phyloP scores from a whole-genome alignment of 257 asterid genomes.

The Przewalskia tangutica region DNA sequence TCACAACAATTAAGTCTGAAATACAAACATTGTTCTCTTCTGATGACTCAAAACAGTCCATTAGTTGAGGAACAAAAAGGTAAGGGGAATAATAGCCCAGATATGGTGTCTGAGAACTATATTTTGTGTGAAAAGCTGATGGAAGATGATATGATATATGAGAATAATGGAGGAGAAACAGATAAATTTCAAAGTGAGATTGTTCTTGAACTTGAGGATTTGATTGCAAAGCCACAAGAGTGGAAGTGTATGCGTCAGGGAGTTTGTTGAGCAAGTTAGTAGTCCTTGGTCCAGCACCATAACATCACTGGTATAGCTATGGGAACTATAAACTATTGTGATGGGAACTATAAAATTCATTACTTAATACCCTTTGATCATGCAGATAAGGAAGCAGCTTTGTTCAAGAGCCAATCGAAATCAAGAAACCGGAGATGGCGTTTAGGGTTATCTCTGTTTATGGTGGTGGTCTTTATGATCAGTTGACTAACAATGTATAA shows the following conservation, averaged over 20 bases:
- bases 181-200: conserved; percentile 27
- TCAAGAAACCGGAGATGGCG: background rate
- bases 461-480: background rate
- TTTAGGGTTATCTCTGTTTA: background rate
- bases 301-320: background rate
- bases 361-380: background rate
- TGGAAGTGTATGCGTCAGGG: conserved; percentile 8
- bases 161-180: conserved; percentile 24
- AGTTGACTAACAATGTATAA: background rate
- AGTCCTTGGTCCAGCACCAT: background rate
- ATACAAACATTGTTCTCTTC: conserved; percentile 28
- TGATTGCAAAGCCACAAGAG: conserved; percentile 22
- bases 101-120: conserved; percentile 42
- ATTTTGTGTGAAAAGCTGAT: conserved; percentile 83
- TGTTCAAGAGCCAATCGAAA: background rate
- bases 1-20: conserved; percentile 28
- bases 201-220: conserved; percentile 31
- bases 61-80: conserved; percentile 10
- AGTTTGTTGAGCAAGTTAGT: background rate
- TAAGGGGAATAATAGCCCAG: conserved; percentile 14
- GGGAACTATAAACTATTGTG: background rate
- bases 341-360: too few relatives aligned
- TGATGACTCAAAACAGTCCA: conserved; percentile 38
- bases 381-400: background rate
- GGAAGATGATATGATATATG: conserved; percentile 88